A percentile compares a stretch with the other conserved stretches of the same genome.
Evolutionary conservation across 495 filamentous ascomycete species (phyloP).

Genomic region (Lophiotrema nucula): DNA sequence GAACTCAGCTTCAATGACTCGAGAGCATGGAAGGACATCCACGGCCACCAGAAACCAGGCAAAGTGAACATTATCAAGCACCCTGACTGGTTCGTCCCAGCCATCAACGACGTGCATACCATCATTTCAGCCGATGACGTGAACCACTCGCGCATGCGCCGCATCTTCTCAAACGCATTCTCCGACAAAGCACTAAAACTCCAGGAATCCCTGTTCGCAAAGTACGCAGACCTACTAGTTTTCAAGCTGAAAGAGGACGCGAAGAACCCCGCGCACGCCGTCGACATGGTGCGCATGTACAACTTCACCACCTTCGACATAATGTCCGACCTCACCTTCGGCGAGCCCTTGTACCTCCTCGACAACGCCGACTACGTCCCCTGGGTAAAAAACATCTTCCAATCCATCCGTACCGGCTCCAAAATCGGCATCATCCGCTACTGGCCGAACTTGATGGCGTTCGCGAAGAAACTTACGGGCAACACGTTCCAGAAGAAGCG

Average conservation of each 20-base stretch:
- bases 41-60: conserved; percentile 22
- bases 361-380: conserved; percentile 12
- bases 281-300: conserved; percentile 34
- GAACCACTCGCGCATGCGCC: conserved; percentile 26
- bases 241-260: conserved; percentile 18
- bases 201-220: conserved; percentile 32
- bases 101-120: not conserved
- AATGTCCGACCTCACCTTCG: conserved; percentile 27
- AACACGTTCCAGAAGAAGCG: conserved; percentile 22
- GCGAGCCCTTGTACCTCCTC: conserved; percentile 14
- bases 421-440: conserved; percentile 4
- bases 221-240: conserved; percentile 40
- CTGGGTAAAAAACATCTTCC: conserved; percentile 24
- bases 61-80: conserved; percentile 25
- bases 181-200: conserved; percentile 31
- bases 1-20: conserved; percentile 22
- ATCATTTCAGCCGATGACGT: conserved; percentile 25
- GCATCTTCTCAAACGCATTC: conserved; percentile 33
- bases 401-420: conserved; percentile 2
- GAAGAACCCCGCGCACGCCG: conserved; percentile 1
- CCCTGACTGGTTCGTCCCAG: conserved; percentile 6
- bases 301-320: conserved; percentile 38
- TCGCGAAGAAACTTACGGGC: conserved; percentile 6
- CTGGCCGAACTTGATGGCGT: conserved; percentile 1
- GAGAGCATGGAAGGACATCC: conserved; percentile 25